Conservation (phyloP, 805 yeast genomes). For the Metschnikowia santaceciliae region DNA sequence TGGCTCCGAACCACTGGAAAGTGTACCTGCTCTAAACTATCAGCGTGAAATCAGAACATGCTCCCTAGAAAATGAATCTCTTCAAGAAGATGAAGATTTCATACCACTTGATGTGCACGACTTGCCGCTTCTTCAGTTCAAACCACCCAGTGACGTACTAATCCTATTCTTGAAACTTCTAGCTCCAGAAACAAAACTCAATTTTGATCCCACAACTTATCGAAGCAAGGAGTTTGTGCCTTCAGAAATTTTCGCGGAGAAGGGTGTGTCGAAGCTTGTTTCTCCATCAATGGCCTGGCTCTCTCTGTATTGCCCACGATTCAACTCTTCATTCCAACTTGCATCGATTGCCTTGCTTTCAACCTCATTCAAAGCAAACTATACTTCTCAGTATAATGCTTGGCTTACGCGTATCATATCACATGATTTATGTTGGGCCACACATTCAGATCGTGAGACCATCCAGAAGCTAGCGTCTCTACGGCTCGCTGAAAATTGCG, state of each 20-base stretch:
- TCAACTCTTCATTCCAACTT: conserved; percentile 21
- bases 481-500: conserved; percentile 76
- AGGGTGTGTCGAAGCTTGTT: conserved; percentile 27
- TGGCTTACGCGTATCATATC: conserved; percentile 51
- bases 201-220: conserved; percentile 37
- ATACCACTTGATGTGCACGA: conserved; percentile 52
- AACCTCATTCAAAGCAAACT: conserved; percentile 23
- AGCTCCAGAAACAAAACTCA: conserved; percentile 45
- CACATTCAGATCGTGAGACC: conserved; percentile 29
- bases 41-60: not conserved
- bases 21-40: not conserved
- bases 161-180: conserved; percentile 45
- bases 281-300: conserved; percentile 45
- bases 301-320: conserved; percentile 26
- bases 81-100: not conserved
- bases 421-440: conserved; percentile 45
- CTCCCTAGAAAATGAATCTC: not conserved
- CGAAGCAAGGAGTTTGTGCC: conserved; percentile 9
- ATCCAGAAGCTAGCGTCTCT: conserved; percentile 56
- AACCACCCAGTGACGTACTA: conserved; percentile 48
- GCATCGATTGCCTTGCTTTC: conserved; percentile 26
- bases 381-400: conserved; percentile 37
- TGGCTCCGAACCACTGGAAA: not conserved
- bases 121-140: conserved; percentile 46
- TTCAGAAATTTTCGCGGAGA: conserved; percentile 28